phyloP scores from a whole-genome alignment of 75 land plant species.

The Selaginella moellendorffii region DNA sequence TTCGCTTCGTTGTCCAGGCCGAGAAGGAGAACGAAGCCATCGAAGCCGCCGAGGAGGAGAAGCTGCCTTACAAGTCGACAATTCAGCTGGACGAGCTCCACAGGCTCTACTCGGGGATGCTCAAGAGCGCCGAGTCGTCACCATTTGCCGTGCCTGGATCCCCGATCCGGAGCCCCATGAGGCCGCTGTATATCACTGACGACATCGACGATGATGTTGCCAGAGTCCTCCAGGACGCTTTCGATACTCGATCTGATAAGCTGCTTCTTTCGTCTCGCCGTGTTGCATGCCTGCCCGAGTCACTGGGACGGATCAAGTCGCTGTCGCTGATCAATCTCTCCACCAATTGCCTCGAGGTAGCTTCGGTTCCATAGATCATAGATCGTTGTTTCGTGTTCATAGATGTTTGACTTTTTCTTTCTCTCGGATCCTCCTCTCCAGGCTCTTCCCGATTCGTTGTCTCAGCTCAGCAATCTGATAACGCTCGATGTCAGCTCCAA shows the following conservation, averaged over 20 bases:
- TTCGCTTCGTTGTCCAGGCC: slow-evolving; percentile 16
- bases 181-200: slow-evolving; percentile 14
- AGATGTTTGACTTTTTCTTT: too few species aligned
- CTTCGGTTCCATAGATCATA: too few species aligned
- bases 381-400: too few species aligned
- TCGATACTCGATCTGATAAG: slow-evolving; percentile 23
- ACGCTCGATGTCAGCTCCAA: slow-evolving; percentile 4
- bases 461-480: neutral
- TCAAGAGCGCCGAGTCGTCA: slow-evolving; percentile 53
- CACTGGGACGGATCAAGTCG: slow-evolving; percentile 42
- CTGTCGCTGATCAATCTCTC: slow-evolving; percentile 43
- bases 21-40: slow-evolving; percentile 33
- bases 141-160: slow-evolving; percentile 32
- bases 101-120: slow-evolving; percentile 39
- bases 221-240: slow-evolving; percentile 26
- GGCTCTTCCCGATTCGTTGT: neutral
- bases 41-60: slow-evolving; percentile 39
- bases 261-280: slow-evolving; percentile 38
- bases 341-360: slow-evolving; percentile 57
- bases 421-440: neutral
- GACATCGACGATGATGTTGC: slow-evolving; percentile 46
- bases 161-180: neutral
- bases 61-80: slow-evolving; percentile 26
- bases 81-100: slow-evolving; percentile 71
- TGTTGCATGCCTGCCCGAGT: slow-evolving; percentile 52